These are phyloP conservation scores for Wallemia mellicola DNA, from an alignment of 1,284 basidiomycete genomes.

Conservation along the genomic window DNA sequence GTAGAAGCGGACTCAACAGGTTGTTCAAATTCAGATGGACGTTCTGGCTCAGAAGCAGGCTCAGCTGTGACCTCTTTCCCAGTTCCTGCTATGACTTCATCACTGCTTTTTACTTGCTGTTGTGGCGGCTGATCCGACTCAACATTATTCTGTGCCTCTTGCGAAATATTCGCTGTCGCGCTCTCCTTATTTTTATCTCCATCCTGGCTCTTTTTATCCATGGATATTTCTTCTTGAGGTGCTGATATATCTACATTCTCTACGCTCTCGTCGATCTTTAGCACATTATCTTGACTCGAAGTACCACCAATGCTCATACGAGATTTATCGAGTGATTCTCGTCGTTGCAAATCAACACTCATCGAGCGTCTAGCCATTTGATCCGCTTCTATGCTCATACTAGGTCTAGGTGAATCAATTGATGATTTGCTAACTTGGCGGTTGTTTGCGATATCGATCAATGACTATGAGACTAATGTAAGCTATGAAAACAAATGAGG, in stretches of 20 bases:
- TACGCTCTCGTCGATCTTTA: not conserved
- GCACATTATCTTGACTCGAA: not conserved
- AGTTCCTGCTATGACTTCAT: too few relatives aligned
- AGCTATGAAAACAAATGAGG: not conserved
- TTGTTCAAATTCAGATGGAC: too few relatives aligned
- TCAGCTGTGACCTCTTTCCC: too few relatives aligned
- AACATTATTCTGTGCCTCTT: too few relatives aligned
- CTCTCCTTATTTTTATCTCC: too few relatives aligned
- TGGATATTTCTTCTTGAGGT: too few relatives aligned
- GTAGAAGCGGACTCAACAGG: too few relatives aligned
- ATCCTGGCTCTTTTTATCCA: too few relatives aligned
- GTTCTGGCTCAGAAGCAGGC: too few relatives aligned
- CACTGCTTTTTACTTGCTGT: too few relatives aligned
- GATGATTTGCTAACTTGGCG: not conserved
- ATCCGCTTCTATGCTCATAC: not conserved
- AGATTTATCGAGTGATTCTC: not conserved
- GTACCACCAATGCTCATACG: not conserved
- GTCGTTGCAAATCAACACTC: not conserved
- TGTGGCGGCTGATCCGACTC: too few relatives aligned
- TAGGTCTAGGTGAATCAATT: not conserved
- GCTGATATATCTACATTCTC: not conserved
- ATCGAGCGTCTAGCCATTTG: not conserved
- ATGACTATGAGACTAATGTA: not conserved
- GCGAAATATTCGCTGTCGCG: too few relatives aligned
- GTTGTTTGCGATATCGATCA: not conserved